Conservation (phyloP, 2,329 filamentous ascomycete species). For the Neofusicoccum ribis region DNA sequence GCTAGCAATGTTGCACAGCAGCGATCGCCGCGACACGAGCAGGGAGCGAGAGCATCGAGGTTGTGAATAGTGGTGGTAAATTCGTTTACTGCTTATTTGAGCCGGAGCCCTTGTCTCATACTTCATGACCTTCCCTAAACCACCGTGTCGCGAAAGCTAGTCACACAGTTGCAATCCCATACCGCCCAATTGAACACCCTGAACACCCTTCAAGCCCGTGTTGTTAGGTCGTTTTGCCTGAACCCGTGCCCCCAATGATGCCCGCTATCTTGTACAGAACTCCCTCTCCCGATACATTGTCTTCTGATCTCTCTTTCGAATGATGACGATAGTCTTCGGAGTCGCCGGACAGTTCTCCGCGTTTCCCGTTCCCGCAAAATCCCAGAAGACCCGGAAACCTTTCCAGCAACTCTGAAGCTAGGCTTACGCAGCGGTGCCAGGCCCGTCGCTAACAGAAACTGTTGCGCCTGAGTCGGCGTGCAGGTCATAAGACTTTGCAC, state of each 20-base stretch:
- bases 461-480: conserved; percentile 50
- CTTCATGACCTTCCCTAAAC: conserved; percentile 12
- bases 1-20: conserved; percentile 1
- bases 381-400: conserved; percentile 15
- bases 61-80: not conserved
- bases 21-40: not conserved
- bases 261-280: conserved; percentile 12
- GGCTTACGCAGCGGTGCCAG: conserved; percentile 44
- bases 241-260: conserved; percentile 11
- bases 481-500: conserved; percentile 44
- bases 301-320: conserved; percentile 9
- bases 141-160: conserved; percentile 17
- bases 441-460: conserved; percentile 49
- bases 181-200: conserved; percentile 10
- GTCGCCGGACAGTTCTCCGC: conserved; percentile 16
- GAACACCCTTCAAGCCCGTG: conserved; percentile 7
- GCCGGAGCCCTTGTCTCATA: conserved; percentile 9
- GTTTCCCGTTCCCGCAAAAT: conserved; percentile 10
- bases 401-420: conserved; percentile 25
- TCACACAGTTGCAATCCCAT: conserved; percentile 16
- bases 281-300: conserved; percentile 9
- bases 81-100: conserved; percentile 9
- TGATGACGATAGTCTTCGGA: conserved; percentile 14
- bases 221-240: conserved; percentile 5
- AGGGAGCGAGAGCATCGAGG: not conserved